A percentile compares a stretch with the other conserved stretches of the same genome.
phyloP scores from a whole-genome alignment of 495 filamentous ascomycete species.

The Chaetomium fimeti region DNA sequence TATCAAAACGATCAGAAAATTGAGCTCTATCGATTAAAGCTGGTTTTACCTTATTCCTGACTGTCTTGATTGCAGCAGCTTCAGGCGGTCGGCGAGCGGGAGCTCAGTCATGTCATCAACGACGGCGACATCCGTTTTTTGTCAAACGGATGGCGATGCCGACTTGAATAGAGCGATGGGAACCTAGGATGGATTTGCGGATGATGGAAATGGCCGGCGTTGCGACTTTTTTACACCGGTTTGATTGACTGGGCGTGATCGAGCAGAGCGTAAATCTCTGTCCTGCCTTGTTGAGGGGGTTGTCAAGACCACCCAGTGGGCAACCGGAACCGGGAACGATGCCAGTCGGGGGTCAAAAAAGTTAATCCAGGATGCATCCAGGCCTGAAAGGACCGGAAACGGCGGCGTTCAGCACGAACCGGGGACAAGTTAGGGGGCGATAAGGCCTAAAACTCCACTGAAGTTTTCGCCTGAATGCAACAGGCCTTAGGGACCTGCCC shows the following conservation, averaged over 20 bases:
- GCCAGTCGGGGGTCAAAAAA: slow-evolving; percentile 27
- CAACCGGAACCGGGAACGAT: slow-evolving; percentile 13
- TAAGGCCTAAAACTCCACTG: slow-evolving; percentile 19
- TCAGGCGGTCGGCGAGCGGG: slow-evolving; percentile 54
- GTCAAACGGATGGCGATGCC: slow-evolving; percentile 50
- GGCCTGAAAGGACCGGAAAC: slow-evolving; percentile 20
- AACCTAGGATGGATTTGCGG: slow-evolving; percentile 40
- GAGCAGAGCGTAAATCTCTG: slow-evolving; percentile 37
- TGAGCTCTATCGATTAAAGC: slow-evolving; percentile 43
- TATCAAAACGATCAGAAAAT: slow-evolving; percentile 48
- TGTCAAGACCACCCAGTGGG: slow-evolving; percentile 19
- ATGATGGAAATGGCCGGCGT: slow-evolving; percentile 69
- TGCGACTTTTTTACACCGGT: slow-evolving; percentile 49
- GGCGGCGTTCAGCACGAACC: slow-evolving; percentile 17
- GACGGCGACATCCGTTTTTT: slow-evolving; percentile 59
- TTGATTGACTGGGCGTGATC: slow-evolving; percentile 32
- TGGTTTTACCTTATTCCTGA: slow-evolving; percentile 49
- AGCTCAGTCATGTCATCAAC: slow-evolving; percentile 60
- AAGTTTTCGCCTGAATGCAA: background rate
- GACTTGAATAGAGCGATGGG: slow-evolving; percentile 33
- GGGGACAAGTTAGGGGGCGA: slow-evolving; percentile 17
- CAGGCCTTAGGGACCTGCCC: background rate
- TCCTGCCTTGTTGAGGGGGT: slow-evolving; percentile 30
- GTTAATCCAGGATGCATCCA: slow-evolving; percentile 32
- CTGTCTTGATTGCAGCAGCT: slow-evolving; percentile 54